Percentiles rank a stretch among this genome's conserved stretches.
Evolutionary conservation across 495 filamentous ascomycete species (phyloP).

Genomic region (Penicillium arizonense): DNA sequence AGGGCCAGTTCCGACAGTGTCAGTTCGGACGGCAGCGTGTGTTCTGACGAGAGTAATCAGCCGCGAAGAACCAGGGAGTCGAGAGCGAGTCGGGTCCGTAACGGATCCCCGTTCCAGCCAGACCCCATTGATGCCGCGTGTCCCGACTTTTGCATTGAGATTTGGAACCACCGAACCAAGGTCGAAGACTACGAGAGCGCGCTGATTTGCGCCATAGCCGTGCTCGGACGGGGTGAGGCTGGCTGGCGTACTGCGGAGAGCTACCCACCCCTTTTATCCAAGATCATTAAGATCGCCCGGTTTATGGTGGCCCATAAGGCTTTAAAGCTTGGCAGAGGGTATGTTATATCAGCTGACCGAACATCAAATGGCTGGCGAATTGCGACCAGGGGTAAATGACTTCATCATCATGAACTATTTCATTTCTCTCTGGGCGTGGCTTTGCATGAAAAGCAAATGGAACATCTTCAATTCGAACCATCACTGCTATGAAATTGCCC

Average conservation of each 20-base stretch:
- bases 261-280: not conserved
- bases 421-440: no score
- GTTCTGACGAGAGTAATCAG: no score
- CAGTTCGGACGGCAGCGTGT: no score
- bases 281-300: slow-evolving; percentile 7
- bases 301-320: slow-evolving; percentile 11
- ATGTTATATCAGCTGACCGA: not conserved
- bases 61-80: no score
- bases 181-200: slow-evolving; percentile 9
- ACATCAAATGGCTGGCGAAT: not conserved
- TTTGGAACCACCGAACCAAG: slow-evolving; percentile 8
- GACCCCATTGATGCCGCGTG: no score
- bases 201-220: slow-evolving; percentile 8
- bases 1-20: no score
- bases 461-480: no score
- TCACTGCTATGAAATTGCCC: no score
- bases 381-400: not conserved
- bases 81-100: no score
- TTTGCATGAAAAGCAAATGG: no score
- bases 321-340: not conserved
- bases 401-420: no score
- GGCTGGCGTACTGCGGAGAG: not conserved
- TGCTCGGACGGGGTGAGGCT: not conserved
- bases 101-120: no score
- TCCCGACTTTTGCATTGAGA: slow-evolving; percentile 16